Percentiles rank a stretch among this genome's conserved stretches.
These are phyloP conservation scores for Diatrype stigma DNA, from an alignment of 2,329 filamentous ascomycete species.

Conservation along the genomic window DNA sequence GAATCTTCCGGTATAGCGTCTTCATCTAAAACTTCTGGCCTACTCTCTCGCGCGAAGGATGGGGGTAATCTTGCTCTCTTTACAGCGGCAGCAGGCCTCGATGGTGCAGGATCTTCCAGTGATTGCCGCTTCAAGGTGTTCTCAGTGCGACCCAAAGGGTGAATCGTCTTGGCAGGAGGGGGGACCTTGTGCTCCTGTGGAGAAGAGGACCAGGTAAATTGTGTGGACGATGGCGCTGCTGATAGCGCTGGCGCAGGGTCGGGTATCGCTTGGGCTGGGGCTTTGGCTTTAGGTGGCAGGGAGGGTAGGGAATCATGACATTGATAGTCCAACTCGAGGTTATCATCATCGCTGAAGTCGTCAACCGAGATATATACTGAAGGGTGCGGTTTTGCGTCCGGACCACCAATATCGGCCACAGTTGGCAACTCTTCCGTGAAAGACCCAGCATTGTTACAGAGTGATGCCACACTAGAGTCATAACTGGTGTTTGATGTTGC, in stretches of 20 bases:
- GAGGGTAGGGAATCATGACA: conserved; percentile 50
- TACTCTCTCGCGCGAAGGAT: conserved; percentile 25
- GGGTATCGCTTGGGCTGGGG: conserved; percentile 24
- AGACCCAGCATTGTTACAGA: conserved; percentile 43
- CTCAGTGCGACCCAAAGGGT: conserved; percentile 26
- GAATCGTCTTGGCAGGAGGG: conserved; percentile 13
- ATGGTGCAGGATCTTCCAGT: conserved; percentile 24
- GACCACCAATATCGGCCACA: conserved; percentile 30
- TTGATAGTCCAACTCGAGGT: conserved; percentile 67
- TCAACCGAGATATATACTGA: conserved; percentile 67
- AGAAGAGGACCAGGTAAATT: conserved; percentile 69
- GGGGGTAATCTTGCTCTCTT: conserved; percentile 68
- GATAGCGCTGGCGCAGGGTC: conserved; percentile 15
- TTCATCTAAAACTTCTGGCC: conserved; percentile 28
- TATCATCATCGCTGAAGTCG: conserved; percentile 81
- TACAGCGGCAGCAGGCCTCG: conserved; percentile 28
- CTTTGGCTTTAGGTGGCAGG: conserved; percentile 17
- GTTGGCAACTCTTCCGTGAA: conserved; percentile 39
- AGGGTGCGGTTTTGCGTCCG: conserved; percentile 19
- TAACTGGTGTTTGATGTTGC: conserved; percentile 8
- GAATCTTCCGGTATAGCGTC: conserved; percentile 23
- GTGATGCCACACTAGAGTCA: conserved; percentile 32
- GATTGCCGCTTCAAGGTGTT: conserved; percentile 40
- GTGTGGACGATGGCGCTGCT: conserved; percentile 24
- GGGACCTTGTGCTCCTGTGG: conserved; percentile 45